Evolutionary conservation across 2,329 filamentous ascomycete species (phyloP), one percentile per base, ranked within the genome.

Genomic region (Gaeumannomyces tritici): DNA sequence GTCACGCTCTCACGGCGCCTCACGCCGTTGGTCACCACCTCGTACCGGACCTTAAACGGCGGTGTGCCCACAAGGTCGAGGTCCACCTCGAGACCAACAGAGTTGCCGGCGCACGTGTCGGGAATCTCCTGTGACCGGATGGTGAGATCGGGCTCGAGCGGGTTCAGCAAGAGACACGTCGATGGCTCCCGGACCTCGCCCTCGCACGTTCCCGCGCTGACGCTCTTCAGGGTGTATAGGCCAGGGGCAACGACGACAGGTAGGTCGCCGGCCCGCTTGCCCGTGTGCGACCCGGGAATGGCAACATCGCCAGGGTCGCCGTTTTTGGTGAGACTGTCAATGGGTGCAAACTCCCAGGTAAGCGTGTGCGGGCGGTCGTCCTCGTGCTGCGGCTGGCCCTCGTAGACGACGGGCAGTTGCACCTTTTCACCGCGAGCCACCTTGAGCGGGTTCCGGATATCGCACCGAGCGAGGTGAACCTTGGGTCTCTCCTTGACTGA

Each of bases 71-170:
- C 89, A 54, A 99, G 81, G 71, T 98, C 92, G 60, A 99, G 78
- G 70, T 95, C 89, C 55, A 99, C 90, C 13, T 89, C 85, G 62
- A 99, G 82, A 55, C 95, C 95, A 65, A 99, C 90, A 0, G 95
- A 91, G 70, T 92, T 96, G 59, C 93, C 92, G 47, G 93, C 93
- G 73, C 95, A 99, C 72, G 96, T 96, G 74, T 99, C 95, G 61
- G 91, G 89, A 56, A 99, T 92, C 65, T 92, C 88, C 68, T 96
- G 89, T 8, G 86, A 82, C 35, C 83, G 83, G 60, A 99, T 79
- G 5, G 84, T 80, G 63, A 99, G 74, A 62, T 88, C 85, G 12
- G 95, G 95, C 74, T 96, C 88, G 0, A 95, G 88, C 6, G 95
- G 95, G 67, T 98, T 99, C 67, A 96, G 82, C 62, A 99, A 79